Evolutionary conservation across 2,329 filamentous ascomycete species (phyloP), one percentile per base, ranked within the genome.

Genomic region (Mycosphaerella arachidis): DNA sequence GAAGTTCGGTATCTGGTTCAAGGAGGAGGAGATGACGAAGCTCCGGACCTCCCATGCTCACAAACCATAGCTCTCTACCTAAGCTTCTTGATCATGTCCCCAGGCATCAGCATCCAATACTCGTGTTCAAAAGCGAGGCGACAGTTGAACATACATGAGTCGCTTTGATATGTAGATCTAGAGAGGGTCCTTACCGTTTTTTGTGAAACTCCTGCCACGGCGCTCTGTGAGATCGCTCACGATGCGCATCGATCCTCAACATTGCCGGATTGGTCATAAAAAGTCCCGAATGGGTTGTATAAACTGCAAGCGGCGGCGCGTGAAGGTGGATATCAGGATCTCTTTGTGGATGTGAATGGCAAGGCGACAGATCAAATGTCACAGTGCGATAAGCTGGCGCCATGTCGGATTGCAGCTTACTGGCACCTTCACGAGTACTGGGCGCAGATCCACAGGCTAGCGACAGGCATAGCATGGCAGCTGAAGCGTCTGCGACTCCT

Each of bases 201-300:
- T 33, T 52, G 27, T 27, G 55, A 57, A 50, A 20, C 20, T 29
- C 24, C 12, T 30, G 24, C 45, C 45, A 33, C 30, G 30, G 20
- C n/a, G n/a, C n/a, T 29, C 43, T 33, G 13, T n/a, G 18, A 13
- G n/a, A 6, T 13, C 43, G 12, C 48, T 37, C 48, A 53, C 30
- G 30, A 40, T 51, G 20, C 30, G 18, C 48, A 27, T 31, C 29
- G n/a, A 40, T 40, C 31, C 33, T 10, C 46, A 57, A 24, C 16
- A 61, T 61, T 56, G 56, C 58, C 55, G 51, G 16, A 52, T 63
- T 33, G 61, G 61, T 29, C 58, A 60, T 40, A 63, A 63, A 27
- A 60, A 63, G 30, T 56, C 51, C 16, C 52, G 58, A 24, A 61
- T 54, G 37, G 61, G 58, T 27, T 63, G 61, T 33, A 57, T 58